Percentiles rank a stretch among this genome's conserved stretches.
Evolutionary conservation across 2,329 filamentous ascomycete genomes (phyloP).

Genomic region (Neofusicoccum parvum): DNA sequence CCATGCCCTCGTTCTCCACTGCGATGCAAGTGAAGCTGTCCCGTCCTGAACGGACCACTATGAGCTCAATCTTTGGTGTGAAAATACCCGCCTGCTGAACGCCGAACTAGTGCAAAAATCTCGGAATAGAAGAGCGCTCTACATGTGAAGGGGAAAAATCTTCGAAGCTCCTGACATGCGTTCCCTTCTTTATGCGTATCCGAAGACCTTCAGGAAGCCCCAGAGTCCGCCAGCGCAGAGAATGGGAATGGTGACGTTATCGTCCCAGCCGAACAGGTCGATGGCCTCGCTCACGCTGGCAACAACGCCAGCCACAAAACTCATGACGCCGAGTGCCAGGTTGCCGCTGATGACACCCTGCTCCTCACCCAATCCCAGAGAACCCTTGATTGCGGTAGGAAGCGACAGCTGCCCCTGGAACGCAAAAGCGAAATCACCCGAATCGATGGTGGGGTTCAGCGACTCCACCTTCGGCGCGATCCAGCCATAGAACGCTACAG

Average conservation of each 20-base stretch:
- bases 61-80: neutral
- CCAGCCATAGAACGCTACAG: constrained; percentile 85
- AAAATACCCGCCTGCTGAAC: neutral
- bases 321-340: constrained; percentile 76
- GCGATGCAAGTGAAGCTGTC: neutral
- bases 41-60: neutral
- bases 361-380: constrained; percentile 62
- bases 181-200: constrained; percentile 32
- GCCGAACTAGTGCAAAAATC: neutral
- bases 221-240: constrained; percentile 87
- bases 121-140: neutral
- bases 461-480: constrained; percentile 61
- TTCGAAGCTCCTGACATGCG: neutral
- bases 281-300: constrained; percentile 88
- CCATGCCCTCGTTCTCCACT: neutral
- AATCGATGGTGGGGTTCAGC: constrained; percentile 34
- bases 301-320: constrained; percentile 83
- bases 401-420: constrained; percentile 78
- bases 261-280: constrained; percentile 92
- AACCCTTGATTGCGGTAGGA: constrained; percentile 60
- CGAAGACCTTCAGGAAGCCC: constrained; percentile 88
- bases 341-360: constrained; percentile 68
- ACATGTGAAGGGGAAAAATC: neutral
- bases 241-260: constrained; percentile 95
- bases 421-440: constrained; percentile 66